A percentile compares a stretch with the other conserved stretches of the same genome.
Conservation (phyloP, 768 basidiomycete species). For the Tylopilus subfusipes region DNA sequence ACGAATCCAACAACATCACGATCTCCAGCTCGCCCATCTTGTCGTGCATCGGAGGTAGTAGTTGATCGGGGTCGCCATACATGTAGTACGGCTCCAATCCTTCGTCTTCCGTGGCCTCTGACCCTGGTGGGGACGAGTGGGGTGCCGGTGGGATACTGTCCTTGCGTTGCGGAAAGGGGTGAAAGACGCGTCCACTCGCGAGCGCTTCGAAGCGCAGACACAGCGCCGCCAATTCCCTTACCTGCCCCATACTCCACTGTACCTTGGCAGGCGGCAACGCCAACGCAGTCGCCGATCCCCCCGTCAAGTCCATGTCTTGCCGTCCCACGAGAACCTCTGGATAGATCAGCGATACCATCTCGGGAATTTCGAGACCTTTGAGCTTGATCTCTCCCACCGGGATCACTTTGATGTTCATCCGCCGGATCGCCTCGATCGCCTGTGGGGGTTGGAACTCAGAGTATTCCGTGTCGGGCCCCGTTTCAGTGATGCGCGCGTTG, state of each 20-base stretch:
- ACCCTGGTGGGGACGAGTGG: constrained; percentile 3
- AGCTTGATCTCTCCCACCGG: constrained; percentile 88
- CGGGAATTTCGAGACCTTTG: constrained; percentile 92
- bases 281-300: constrained; percentile 11
- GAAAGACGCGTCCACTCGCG: constrained; percentile 59
- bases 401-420: constrained; percentile 65
- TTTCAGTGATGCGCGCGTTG: constrained; percentile 52
- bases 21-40: constrained; percentile 71
- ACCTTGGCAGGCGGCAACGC: constrained; percentile 35
- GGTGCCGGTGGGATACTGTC: constrained; percentile 24
- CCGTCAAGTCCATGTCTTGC: constrained; percentile 48
- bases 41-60: constrained; percentile 67
- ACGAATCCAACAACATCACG: constrained; percentile 68
- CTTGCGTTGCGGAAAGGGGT: constrained; percentile 35
- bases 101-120: constrained; percentile 22
- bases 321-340: constrained; percentile 71
- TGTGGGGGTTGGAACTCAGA: constrained; percentile 53
- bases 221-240: constrained; percentile 67
- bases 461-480: constrained; percentile 56
- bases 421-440: constrained; percentile 71
- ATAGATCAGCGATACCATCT: constrained; percentile 81
- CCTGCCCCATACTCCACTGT: constrained; percentile 71
- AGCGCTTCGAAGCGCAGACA: constrained; percentile 80
- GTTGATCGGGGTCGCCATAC: constrained; percentile 56
- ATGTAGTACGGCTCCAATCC: constrained; percentile 37